Base-by-base conservation (phyloP, 495 filamentous ascomycete species). In the Massariosphaeria phaeospora region DNA sequence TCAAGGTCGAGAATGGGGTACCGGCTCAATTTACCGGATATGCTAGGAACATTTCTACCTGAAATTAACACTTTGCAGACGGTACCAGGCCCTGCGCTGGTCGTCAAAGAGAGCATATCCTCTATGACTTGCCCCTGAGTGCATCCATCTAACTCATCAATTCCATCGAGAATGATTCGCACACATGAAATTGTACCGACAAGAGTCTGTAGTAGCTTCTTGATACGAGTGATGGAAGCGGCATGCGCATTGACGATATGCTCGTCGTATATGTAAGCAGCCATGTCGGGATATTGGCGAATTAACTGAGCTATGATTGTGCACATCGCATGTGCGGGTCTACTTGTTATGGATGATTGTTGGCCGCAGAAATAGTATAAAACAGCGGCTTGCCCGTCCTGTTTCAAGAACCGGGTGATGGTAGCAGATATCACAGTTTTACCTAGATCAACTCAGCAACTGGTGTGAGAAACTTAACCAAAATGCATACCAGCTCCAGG, bases 91-190 rank as follows among this genome's bases (percentile, higher is more conserved):
- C 8, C 4, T 44, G 21, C 4, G 10, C n/a, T n/a, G n/a, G 46
- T 36, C 12, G 29, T 17, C 13, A 6, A 21, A 4, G 5, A 36
- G 20, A 18, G 6, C 8, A 36, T 2, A 23, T 43, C 27, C 30
- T 24, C 20, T 1, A 52, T 12, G 6, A 42, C 15, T n/a, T 43
- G 31, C 42, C 17, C 3, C 31, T 27, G 23, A 9, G 10, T 17
- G 8, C 43, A 38, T 17, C n/a, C 11, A 15, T 12, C 25, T 3
- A 43, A 52, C 11, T 52, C 49, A 10, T 52, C 49, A 17, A 43
- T 6, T n/a, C 49, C 49, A 34, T 52, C 49, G 23, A 52, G 8
- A 25, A 43, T 25, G 25, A 52, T 33, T n/a, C 49, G 26, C n/a
- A 43, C 10, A 27, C 33, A 39, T 13, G 23, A 12, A 4, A 18